Evolutionary conservation across 345 rosid genomes (phyloP).

Genomic region (Clarkia xantiana): DNA sequence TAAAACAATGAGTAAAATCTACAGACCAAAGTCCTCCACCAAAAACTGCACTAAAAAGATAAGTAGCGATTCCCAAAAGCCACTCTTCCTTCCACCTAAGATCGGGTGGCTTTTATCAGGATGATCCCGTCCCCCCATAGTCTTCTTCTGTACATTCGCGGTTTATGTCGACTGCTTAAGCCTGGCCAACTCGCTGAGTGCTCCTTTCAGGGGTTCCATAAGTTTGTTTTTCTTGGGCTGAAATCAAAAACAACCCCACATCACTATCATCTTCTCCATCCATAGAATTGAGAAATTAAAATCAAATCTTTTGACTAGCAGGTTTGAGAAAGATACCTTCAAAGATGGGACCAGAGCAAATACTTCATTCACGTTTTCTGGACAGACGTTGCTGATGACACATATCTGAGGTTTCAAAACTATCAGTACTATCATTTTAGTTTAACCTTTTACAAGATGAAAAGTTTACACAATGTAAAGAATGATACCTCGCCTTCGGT

Average conservation of each 20-base stretch:
- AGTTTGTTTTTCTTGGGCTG: slow-evolving; percentile 32
- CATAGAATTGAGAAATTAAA: too few relatives aligned
- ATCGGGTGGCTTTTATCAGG: background rate
- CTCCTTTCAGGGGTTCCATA: slow-evolving; percentile 23
- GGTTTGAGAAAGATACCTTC: slow-evolving; percentile 33
- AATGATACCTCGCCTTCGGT: slow-evolving; percentile 61
- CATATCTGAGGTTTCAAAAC: slow-evolving; percentile 43
- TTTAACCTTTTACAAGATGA: slow-evolving; percentile 3
- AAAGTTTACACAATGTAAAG: slow-evolving; percentile 9
- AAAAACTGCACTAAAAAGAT: too few relatives aligned
- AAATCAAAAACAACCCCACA: slow-evolving; percentile 1
- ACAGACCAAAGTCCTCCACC: too few relatives aligned
- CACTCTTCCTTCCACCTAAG: slow-evolving; percentile 2
- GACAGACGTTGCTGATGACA: slow-evolving; percentile 54
- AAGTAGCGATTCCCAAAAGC: background rate
- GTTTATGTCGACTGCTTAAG: slow-evolving; percentile 15
- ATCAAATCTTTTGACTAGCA: too few relatives aligned
- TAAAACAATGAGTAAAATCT: too few relatives aligned
- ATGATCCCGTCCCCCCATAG: too few relatives aligned
- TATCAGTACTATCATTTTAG: slow-evolving; percentile 11
- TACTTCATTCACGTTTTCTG: slow-evolving; percentile 65
- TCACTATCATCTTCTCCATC: too few relatives aligned
- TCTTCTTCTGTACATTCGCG: slow-evolving; percentile 6
- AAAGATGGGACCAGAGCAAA: slow-evolving; percentile 66
- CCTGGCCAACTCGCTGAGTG: slow-evolving; percentile 22